Conservation (phyloP, 1,284 basidiomycete species). For the Ustilago xerochloae region DNA sequence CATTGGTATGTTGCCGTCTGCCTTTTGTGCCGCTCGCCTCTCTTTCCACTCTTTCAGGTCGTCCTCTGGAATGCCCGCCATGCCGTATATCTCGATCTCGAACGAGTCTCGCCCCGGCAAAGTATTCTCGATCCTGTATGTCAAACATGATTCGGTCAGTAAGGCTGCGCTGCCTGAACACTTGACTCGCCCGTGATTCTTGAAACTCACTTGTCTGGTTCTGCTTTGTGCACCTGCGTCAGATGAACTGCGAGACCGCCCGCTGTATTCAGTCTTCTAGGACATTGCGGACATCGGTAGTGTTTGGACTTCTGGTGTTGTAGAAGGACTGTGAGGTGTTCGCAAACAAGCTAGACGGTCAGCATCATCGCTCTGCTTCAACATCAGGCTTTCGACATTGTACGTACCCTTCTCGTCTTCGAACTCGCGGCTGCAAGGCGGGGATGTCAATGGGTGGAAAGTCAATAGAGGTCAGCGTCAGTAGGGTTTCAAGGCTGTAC, state of each 20-base stretch:
- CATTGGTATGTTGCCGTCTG: slow-evolving; percentile 69
- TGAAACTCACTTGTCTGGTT: slow-evolving; percentile 87
- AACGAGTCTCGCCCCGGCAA: slow-evolving; percentile 95
- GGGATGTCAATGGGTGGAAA: background rate
- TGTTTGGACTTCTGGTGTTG: slow-evolving; percentile 99
- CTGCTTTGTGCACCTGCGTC: slow-evolving; percentile 97
- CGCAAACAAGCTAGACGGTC: background rate
- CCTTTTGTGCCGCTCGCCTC: slow-evolving; percentile 72
- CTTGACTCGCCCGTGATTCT: background rate
- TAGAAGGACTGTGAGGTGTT: slow-evolving; percentile 82
- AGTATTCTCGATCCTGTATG: slow-evolving; percentile 87
- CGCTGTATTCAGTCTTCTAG: slow-evolving; percentile 92
- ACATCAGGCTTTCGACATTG: background rate
- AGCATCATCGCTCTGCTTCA: too few species aligned
- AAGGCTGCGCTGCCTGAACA: background rate
- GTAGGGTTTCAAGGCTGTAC: too few species aligned
- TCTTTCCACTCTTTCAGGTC: slow-evolving; percentile 93
- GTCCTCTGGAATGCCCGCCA: slow-evolving; percentile 95
- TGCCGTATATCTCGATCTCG: slow-evolving; percentile 98
- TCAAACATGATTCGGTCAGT: slow-evolving; percentile 29
- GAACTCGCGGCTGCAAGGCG: slow-evolving; percentile 60
- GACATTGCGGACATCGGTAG: slow-evolving; percentile 96
- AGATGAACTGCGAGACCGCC: slow-evolving; percentile 98
- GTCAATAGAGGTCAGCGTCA: slow-evolving; percentile 10
- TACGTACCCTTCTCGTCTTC: slow-evolving; percentile 65